Evolutionary conservation across 2,329 filamentous ascomycete genomes (phyloP).

Genomic region (Aspergillus transmontanensis): DNA sequence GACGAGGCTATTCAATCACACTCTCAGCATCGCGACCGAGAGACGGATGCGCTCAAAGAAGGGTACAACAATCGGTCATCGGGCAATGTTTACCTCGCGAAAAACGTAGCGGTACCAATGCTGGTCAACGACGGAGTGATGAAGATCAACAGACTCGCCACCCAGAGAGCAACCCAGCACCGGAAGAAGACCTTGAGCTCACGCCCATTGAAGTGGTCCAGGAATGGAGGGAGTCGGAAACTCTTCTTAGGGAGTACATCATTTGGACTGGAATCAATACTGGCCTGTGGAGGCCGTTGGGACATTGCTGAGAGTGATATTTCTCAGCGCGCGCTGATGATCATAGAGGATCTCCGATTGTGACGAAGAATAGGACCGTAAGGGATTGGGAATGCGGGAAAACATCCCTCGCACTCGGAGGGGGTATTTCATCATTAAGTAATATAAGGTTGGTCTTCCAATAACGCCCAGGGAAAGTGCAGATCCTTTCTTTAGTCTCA

Average conservation of each 20-base stretch:
- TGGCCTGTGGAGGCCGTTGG: background rate
- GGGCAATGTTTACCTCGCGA: conserved; percentile 29
- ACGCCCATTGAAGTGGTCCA: conserved; percentile 50
- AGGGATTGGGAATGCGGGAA: background rate
- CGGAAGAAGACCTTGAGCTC: conserved; percentile 53
- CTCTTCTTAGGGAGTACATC: background rate
- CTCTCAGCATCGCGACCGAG: background rate
- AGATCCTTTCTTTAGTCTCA: background rate
- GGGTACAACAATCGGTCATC: background rate
- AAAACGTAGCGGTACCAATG: conserved; percentile 52
- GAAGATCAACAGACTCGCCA: conserved; percentile 50
- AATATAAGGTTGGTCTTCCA: background rate
- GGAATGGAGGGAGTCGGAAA: conserved; percentile 12
- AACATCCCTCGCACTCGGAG: background rate
- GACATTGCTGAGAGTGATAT: background rate
- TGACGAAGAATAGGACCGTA: background rate
- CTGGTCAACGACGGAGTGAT: conserved; percentile 45
- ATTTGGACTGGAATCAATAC: background rate
- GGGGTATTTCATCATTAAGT: background rate
- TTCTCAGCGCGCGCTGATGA: background rate
- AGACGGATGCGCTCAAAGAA: background rate
- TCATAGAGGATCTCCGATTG: background rate
- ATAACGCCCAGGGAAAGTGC: background rate
- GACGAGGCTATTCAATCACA: conserved; percentile 31
- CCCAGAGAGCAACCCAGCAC: conserved; percentile 52